Conservation (phyloP, 768 basidiomycete species). For the Lentinula aciculospora region DNA sequence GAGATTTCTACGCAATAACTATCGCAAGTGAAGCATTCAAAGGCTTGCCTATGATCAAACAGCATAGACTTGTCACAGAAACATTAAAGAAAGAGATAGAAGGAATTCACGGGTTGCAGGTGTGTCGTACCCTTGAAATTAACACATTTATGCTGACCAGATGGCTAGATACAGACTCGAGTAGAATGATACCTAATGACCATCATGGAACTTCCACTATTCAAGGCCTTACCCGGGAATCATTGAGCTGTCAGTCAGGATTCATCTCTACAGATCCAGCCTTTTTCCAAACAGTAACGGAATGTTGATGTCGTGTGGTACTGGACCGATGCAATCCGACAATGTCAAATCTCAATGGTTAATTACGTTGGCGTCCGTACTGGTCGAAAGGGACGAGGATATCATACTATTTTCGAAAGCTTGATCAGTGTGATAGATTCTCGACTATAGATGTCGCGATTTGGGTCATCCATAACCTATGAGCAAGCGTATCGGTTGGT, state of each 20-base stretch:
- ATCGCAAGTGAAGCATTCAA: conserved; percentile 84
- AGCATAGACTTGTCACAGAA: conserved; percentile 87
- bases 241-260: background rate
- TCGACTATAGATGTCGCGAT: conserved; percentile 48
- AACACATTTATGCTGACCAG: conserved; percentile 7
- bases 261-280: too few relatives aligned
- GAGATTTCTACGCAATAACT: conserved; percentile 91
- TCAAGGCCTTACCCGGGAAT: too few relatives aligned
- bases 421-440: conserved; percentile 64
- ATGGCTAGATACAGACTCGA: conserved; percentile 36
- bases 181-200: conserved; percentile 11
- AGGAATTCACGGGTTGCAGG: conserved; percentile 92
- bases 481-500: background rate
- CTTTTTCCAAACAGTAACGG: too few relatives aligned
- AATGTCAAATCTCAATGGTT: background rate
- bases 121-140: conserved; percentile 25
- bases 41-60: conserved; percentile 83
- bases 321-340: background rate
- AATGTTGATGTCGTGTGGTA: background rate
- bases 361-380: background rate
- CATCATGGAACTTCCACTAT: background rate
- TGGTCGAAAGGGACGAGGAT: background rate
- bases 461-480: conserved; percentile 63
- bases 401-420: conserved; percentile 18
- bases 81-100: conserved; percentile 84